These are phyloP conservation scores for Auriscalpium orientale DNA, from an alignment of 768 basidiomycete genomes.

Conservation along the genomic window DNA sequence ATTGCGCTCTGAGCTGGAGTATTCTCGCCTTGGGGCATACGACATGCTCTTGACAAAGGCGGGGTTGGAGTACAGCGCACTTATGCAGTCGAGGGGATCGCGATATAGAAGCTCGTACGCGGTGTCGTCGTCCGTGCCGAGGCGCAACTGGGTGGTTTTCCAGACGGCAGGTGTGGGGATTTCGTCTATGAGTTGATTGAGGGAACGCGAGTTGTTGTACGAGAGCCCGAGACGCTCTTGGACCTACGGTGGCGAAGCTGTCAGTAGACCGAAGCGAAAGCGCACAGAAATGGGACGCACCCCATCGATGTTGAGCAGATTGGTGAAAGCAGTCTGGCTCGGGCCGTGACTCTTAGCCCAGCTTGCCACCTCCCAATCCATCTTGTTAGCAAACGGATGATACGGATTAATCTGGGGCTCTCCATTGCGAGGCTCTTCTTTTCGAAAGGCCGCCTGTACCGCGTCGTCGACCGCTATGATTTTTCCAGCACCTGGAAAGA, in stretches of 20 bases:
- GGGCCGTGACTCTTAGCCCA: neutral
- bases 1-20: neutral
- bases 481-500: no score
- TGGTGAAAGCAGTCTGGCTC: neutral
- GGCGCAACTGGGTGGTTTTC: neutral
- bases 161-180: no score
- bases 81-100: constrained; percentile 22
- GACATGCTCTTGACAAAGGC: constrained; percentile 20
- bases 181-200: no score
- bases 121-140: neutral
- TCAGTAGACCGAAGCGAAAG: no score
- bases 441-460: no score
- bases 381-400: neutral
- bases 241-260: no score
- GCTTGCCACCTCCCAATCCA: neutral
- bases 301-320: neutral
- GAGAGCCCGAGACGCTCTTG: no score
- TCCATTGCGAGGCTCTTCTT: no score
- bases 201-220: no score
- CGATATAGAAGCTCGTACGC: constrained; percentile 16
- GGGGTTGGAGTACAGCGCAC: constrained; percentile 21
- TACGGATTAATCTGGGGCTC: neutral
- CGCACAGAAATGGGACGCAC: neutral
- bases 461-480: no score
- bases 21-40: constrained; percentile 25